A percentile compares a stretch with the other conserved stretches of the same genome.
phyloP scores from a whole-genome alignment of 805 yeast genomes.

The Cyberlindnera americana region DNA sequence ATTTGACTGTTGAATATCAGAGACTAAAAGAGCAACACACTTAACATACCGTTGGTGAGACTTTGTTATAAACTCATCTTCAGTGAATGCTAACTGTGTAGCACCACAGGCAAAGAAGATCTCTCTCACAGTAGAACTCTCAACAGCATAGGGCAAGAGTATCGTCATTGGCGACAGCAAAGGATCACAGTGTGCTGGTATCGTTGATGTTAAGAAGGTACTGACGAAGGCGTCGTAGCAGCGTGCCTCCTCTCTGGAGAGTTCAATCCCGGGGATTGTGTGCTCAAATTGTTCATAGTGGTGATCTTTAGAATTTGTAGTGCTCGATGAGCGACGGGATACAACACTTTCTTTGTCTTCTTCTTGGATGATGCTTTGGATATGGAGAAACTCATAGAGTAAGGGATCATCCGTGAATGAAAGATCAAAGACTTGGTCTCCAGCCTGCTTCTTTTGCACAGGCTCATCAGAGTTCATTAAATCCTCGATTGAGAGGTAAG shows the following conservation, averaged over 20 bases:
- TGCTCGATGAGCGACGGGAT: slow-evolving; percentile 4
- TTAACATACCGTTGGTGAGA: slow-evolving; percentile 22
- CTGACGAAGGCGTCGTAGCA: slow-evolving; percentile 24
- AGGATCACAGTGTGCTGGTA: slow-evolving; percentile 23
- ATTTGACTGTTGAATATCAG: slow-evolving; percentile 19
- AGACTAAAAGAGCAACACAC: slow-evolving; percentile 19
- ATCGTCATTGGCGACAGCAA: slow-evolving; percentile 19
- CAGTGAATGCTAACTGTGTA: slow-evolving; percentile 20
- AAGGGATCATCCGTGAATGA: slow-evolving; percentile 4
- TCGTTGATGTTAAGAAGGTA: slow-evolving; percentile 22
- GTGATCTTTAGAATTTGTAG: background rate
- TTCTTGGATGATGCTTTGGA: slow-evolving; percentile 15
- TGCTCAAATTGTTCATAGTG: slow-evolving; percentile 11
- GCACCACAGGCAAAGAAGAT: slow-evolving; percentile 28
- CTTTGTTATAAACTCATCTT: slow-evolving; percentile 16
- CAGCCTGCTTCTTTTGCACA: no score
- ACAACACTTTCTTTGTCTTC: slow-evolving; percentile 3
- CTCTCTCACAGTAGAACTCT: slow-evolving; percentile 19
- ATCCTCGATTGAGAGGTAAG: background rate
- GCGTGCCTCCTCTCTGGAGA: slow-evolving; percentile 17
- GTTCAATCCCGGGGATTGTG: slow-evolving; percentile 18
- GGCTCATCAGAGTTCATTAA: background rate
- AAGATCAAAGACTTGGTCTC: slow-evolving; percentile 6
- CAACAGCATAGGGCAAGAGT: slow-evolving; percentile 20
- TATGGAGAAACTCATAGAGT: slow-evolving; percentile 23